Percentiles rank a stretch among this genome's conserved stretches.
phyloP scores from a whole-genome alignment of 2,329 filamentous ascomycete species.

The Diaporthe sp. region DNA sequence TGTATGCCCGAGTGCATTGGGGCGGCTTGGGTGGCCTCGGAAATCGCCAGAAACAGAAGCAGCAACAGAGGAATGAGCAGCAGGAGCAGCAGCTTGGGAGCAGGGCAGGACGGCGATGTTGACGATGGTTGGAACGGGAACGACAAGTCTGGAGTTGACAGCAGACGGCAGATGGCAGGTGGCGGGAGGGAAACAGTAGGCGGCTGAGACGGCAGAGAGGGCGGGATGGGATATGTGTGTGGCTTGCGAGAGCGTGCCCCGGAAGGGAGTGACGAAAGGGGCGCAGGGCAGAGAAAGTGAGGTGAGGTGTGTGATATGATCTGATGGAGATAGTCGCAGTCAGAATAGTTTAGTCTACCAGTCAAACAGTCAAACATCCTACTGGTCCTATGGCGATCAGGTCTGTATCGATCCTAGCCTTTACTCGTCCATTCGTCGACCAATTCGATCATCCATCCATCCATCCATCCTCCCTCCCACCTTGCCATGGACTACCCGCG shows the following conservation, averaged over 20 bases:
- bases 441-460: not conserved
- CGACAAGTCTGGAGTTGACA: not conserved
- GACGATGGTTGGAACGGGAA: not conserved
- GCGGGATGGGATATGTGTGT: not conserved
- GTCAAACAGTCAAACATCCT: not conserved
- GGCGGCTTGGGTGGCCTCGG: not conserved
- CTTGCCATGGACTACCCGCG: not conserved
- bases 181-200: not conserved
- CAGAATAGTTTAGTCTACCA: not conserved
- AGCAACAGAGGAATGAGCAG: not conserved
- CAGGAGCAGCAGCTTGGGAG: no score
- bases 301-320: not conserved
- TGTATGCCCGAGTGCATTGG: not conserved
- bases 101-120: not conserved
- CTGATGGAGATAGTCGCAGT: not conserved
- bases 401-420: conserved; percentile 11
- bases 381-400: conserved; percentile 2
- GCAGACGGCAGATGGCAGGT: not conserved
- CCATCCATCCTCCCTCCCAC: not conserved
- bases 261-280: conserved; percentile 23
- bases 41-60: not conserved
- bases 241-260: not conserved
- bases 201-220: conserved; percentile 10
- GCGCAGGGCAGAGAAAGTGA: not conserved
- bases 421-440: not conserved